Conservation (phyloP, 78 protist genomes). For the Polysphondylium violaceum region DNA sequence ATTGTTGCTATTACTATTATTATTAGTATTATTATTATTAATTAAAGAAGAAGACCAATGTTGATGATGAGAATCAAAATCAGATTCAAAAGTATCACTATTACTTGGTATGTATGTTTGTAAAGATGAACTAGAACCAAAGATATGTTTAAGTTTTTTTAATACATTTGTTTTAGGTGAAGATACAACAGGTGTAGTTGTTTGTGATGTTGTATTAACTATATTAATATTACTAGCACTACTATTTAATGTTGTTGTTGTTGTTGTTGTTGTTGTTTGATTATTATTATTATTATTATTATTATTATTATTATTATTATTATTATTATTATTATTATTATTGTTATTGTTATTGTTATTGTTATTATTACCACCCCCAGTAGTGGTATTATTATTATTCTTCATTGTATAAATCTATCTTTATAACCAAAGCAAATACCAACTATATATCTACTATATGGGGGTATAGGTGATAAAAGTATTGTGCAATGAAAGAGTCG, state of each 20-base stretch:
- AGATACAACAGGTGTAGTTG: slow-evolving; percentile 21
- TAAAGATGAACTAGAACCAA: slow-evolving; percentile 31
- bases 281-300: not conserved
- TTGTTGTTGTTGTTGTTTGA: not conserved
- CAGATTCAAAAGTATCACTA: not conserved
- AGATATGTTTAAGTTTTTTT: slow-evolving; percentile 61
- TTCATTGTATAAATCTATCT: no score
- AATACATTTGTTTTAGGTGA: slow-evolving; percentile 74
- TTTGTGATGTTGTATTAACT: not conserved
- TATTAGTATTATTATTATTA: not conserved
- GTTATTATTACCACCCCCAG: not conserved
- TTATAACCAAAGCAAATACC: no score
- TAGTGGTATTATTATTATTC: slow-evolving; percentile 1
- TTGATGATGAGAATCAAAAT: not conserved
- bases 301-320: not conserved
- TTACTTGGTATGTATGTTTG: not conserved
- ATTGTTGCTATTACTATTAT: not conserved
- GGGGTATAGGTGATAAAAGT: no score
- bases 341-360: no score
- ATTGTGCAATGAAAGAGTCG: no score
- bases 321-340: not conserved
- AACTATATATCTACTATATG: no score
- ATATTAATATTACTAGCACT: slow-evolving; percentile 6
- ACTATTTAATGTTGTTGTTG: not conserved
- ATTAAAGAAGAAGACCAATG: no score